A percentile compares a stretch with the other conserved stretches of the same genome.
Conservation (phyloP, 345 rosid species). For the Populus tremula region DNA sequence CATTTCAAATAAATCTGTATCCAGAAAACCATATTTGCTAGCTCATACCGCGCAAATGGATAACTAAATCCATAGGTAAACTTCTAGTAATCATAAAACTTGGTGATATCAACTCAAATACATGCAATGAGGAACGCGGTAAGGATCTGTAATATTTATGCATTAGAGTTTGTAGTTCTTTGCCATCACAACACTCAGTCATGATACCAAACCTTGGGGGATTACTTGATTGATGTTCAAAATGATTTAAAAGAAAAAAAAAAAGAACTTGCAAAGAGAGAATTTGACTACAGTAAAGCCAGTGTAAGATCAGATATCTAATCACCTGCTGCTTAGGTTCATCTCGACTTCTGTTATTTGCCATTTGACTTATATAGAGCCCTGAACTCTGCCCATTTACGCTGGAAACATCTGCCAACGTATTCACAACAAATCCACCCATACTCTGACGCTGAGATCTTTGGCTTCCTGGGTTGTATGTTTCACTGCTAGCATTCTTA, state of each 20-base stretch:
- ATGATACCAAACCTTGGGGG: background rate
- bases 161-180: background rate
- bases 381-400: constrained; percentile 32
- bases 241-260: background rate
- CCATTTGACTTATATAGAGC: constrained; percentile 29
- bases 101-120: background rate
- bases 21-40: background rate
- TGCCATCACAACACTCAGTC: background rate
- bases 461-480: constrained; percentile 25
- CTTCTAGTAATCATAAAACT: background rate
- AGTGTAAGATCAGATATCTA: background rate
- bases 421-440: constrained; percentile 19
- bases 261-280: background rate
- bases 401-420: constrained; percentile 18
- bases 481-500: constrained; percentile 26
- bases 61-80: background rate
- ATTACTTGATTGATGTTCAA: background rate
- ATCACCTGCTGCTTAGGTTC: constrained; percentile 44
- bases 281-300: background rate
- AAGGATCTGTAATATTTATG: background rate
- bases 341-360: constrained; percentile 19
- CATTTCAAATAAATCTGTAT: background rate
- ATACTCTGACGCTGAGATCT: constrained; percentile 27
- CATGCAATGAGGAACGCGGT: background rate
- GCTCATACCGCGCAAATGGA: background rate